phyloP scores from a whole-genome alignment of 805 yeast species.

The Monosporozyma aquatica region DNA sequence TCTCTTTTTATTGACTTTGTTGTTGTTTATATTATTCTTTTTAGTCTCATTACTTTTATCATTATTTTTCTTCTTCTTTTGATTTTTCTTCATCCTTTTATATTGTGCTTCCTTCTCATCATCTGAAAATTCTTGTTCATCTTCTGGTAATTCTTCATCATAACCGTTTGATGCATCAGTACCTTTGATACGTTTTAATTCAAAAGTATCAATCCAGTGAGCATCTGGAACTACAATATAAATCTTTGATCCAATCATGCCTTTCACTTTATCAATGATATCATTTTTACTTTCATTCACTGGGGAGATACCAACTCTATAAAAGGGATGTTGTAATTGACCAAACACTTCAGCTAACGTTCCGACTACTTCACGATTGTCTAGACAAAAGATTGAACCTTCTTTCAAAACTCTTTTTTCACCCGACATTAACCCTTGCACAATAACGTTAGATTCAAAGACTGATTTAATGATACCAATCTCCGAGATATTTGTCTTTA shows the following conservation, averaged over 20 bases:
- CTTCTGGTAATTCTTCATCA: constrained; percentile 89
- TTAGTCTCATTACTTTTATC: constrained; percentile 13
- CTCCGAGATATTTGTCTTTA: constrained; percentile 55
- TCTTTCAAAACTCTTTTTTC: constrained; percentile 79
- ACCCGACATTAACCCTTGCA: constrained; percentile 69
- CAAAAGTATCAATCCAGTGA: constrained; percentile 66
- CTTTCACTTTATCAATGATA: constrained; percentile 20
- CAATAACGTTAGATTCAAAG: constrained; percentile 63
- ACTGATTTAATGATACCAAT: constrained; percentile 62
- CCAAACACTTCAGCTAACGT: constrained; percentile 86
- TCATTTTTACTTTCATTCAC: constrained; percentile 7
- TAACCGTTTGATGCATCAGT: constrained; percentile 91
- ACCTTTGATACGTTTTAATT: constrained; percentile 64
- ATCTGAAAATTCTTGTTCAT: constrained; percentile 91
- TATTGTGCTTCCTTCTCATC: constrained; percentile 79
- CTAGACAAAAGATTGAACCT: constrained; percentile 69
- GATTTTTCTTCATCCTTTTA: constrained; percentile 54
- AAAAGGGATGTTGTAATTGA: constrained; percentile 69
- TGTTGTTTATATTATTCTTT: constrained; percentile 10
- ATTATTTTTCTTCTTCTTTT: constrained; percentile 38
- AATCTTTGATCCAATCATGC: constrained; percentile 46
- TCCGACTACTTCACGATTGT: constrained; percentile 63
- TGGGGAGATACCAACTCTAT: constrained; percentile 53
- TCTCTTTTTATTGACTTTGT: constrained; percentile 5
- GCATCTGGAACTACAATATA: constrained; percentile 77